Conservation (phyloP, 108 stramenopile genomes). For the Nitzschia inconspicua region DNA sequence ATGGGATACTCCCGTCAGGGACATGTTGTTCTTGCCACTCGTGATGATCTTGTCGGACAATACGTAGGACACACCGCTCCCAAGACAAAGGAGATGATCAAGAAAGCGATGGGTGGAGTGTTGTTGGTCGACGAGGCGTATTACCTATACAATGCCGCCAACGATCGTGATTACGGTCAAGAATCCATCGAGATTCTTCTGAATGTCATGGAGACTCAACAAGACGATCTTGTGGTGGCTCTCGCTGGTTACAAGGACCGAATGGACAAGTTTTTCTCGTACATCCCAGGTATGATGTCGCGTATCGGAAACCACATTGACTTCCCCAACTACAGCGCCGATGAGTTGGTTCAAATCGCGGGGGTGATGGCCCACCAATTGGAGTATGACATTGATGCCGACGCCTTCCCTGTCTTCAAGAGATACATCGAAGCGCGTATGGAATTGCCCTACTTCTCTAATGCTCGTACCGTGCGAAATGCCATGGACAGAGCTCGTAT, state of each 20-base stretch:
- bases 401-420: conserved; percentile 79
- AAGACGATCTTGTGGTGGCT: conserved; percentile 96
- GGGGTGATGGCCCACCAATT: conserved; percentile 87
- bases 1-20: conserved; percentile 97
- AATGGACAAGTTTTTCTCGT: conserved; percentile 98
- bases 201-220: conserved; percentile 97
- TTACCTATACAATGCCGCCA: conserved; percentile 97
- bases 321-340: conserved; percentile 96
- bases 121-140: conserved; percentile 99
- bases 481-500: conserved; percentile 98
- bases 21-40: conserved; percentile 96
- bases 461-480: conserved; percentile 97
- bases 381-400: conserved; percentile 84
- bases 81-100: conserved; percentile 99
- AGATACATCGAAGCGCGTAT: conserved; percentile 90
- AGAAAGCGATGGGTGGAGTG: conserved; percentile 95
- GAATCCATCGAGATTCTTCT: conserved; percentile 98
- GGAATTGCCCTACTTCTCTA: conserved; percentile 97
- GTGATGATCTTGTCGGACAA: conserved; percentile 97
- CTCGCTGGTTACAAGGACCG: conserved; percentile 99
- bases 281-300: conserved; percentile 98
- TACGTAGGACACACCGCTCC: conserved; percentile 99
- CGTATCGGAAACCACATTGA: conserved; percentile 99
- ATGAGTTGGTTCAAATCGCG: conserved; percentile 94
- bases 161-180: conserved; percentile 98